Evolutionary conservation across 2,329 filamentous ascomycete genomes (phyloP).

Genomic region (Fusarium hostae): DNA sequence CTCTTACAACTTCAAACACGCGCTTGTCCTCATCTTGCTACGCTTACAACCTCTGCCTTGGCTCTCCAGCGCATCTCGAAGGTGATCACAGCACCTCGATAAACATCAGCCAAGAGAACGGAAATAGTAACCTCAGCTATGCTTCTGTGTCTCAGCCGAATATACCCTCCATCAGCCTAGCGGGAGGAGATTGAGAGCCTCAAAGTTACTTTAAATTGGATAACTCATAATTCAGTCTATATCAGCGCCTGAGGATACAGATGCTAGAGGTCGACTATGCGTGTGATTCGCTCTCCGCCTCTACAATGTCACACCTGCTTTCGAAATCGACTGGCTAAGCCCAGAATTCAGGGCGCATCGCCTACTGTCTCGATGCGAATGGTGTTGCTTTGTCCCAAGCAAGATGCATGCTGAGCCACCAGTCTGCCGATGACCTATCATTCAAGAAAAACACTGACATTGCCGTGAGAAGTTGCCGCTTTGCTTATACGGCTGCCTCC

Average conservation of each 20-base stretch:
- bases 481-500: slow-evolving; percentile 15
- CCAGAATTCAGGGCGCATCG: slow-evolving; percentile 18
- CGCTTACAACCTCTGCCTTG: slow-evolving; percentile 23
- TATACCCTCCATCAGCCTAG: slow-evolving; percentile 37
- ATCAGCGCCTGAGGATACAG: slow-evolving; percentile 20
- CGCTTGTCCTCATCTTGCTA: slow-evolving; percentile 34
- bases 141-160: slow-evolving; percentile 4
- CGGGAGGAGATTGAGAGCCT: slow-evolving; percentile 14
- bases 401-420: slow-evolving; percentile 26
- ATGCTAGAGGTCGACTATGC: slow-evolving; percentile 16
- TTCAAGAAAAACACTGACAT: not conserved
- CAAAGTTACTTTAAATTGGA: slow-evolving; percentile 16
- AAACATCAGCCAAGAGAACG: slow-evolving; percentile 17
- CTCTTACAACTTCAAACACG: slow-evolving; percentile 46
- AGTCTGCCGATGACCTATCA: slow-evolving; percentile 22
- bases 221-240: slow-evolving; percentile 27
- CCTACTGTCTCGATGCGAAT: slow-evolving; percentile 31
- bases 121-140: slow-evolving; percentile 13
- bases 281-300: slow-evolving; percentile 23
- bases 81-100: slow-evolving; percentile 15
- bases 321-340: slow-evolving; percentile 12
- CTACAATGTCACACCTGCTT: slow-evolving; percentile 20
- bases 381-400: slow-evolving; percentile 34
- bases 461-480: slow-evolving; percentile 8
- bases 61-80: slow-evolving; percentile 18